Percentiles rank a stretch among this genome's conserved stretches.
These are phyloP conservation scores for Emericellopsis atlantica DNA, from an alignment of 2,329 filamentous ascomycete species.

Conservation along the genomic window DNA sequence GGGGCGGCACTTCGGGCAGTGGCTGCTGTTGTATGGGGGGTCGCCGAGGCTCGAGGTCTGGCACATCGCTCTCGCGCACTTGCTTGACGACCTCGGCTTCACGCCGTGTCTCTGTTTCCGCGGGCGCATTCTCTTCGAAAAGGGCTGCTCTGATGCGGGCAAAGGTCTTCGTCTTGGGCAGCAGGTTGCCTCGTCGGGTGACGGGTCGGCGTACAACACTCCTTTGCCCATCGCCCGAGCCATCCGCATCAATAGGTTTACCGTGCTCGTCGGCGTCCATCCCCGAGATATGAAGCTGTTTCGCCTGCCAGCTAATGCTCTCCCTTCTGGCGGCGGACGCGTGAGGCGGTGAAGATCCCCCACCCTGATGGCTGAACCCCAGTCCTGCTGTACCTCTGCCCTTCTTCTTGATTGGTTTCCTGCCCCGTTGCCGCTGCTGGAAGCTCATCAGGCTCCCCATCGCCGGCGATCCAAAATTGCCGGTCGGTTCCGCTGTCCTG, in stretches of 20 bases:
- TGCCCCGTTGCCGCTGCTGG: conserved; percentile 59
- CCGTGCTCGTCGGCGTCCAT: conserved; percentile 52
- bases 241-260: conserved; percentile 49
- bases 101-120: conserved; percentile 78
- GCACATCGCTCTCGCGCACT: conserved; percentile 75
- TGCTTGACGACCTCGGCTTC: conserved; percentile 95
- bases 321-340: conserved; percentile 52
- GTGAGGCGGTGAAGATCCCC: conserved; percentile 53
- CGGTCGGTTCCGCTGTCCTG: conserved; percentile 30
- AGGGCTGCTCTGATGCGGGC: conserved; percentile 84
- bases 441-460: conserved; percentile 73
- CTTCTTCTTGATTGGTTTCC: conserved; percentile 47
- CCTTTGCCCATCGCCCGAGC: conserved; percentile 45
- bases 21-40: conserved; percentile 12
- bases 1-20: conserved; percentile 20
- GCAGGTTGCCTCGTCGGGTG: conserved; percentile 74
- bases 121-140: conserved; percentile 73
- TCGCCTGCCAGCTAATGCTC: conserved; percentile 82
- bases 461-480: conserved; percentile 55
- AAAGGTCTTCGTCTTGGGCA: conserved; percentile 95
- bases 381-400: conserved; percentile 33
- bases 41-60: conserved; percentile 34
- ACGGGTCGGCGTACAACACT: conserved; percentile 75
- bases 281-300: conserved; percentile 71
- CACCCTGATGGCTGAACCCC: conserved; percentile 36